phyloP scores from a whole-genome alignment of 1,284 basidiomycete genomes.

The Thelephora terrestris region DNA sequence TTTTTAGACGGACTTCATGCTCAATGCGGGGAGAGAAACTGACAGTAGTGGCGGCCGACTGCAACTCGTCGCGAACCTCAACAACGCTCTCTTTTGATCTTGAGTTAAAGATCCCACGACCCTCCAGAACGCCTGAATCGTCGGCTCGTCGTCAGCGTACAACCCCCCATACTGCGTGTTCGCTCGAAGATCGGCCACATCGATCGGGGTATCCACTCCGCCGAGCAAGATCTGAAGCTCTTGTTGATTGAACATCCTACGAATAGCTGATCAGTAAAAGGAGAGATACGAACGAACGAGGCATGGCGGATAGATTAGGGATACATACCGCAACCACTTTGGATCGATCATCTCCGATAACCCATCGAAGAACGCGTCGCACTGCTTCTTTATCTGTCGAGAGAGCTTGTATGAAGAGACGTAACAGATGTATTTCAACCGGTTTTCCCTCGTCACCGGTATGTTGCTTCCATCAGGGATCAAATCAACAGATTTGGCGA shows the following conservation, averaged over 20 bases:
- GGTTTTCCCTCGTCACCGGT: slow-evolving; percentile 83
- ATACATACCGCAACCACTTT: slow-evolving; percentile 72
- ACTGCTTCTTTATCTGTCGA: slow-evolving; percentile 83
- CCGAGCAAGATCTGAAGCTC: slow-evolving; percentile 83
- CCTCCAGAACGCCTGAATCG: slow-evolving; percentile 72
- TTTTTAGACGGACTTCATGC: neutral
- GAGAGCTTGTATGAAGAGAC: slow-evolving; percentile 86
- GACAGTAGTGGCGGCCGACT: slow-evolving; percentile 79
- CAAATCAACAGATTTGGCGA: slow-evolving; percentile 71
- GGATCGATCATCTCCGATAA: slow-evolving; percentile 82
- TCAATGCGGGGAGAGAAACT: slow-evolving; percentile 20
- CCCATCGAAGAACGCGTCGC: slow-evolving; percentile 78
- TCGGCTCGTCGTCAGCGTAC: slow-evolving; percentile 58
- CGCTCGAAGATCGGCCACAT: slow-evolving; percentile 67
- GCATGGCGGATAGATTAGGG: neutral
- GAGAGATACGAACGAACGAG: slow-evolving; percentile 7
- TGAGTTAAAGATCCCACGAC: slow-evolving; percentile 68
- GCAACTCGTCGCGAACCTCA: slow-evolving; percentile 88
- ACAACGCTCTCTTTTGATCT: slow-evolving; percentile 57
- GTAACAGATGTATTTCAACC: slow-evolving; percentile 85
- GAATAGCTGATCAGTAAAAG: slow-evolving; percentile 2
- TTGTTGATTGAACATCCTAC: slow-evolving; percentile 90
- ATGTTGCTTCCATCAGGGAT: slow-evolving; percentile 79
- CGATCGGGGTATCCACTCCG: slow-evolving; percentile 74
- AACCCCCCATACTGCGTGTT: slow-evolving; percentile 76